Conservation (phyloP, 495 filamentous ascomycete genomes). For the Choiromyces venosus region DNA sequence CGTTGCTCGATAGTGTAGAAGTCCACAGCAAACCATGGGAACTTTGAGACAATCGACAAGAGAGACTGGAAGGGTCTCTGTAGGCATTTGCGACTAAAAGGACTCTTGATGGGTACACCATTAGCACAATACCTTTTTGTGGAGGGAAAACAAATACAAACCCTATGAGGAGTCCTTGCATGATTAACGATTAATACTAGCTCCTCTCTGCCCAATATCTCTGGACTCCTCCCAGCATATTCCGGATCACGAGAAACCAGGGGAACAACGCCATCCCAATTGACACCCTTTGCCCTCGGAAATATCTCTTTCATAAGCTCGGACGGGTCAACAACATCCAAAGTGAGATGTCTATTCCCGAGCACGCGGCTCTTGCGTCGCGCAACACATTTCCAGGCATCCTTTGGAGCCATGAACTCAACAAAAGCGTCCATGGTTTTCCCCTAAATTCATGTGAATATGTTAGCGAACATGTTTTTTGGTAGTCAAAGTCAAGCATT, state of each 20-base stretch:
- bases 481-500: background rate
- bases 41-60: constrained; percentile 42
- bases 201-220: constrained; percentile 40
- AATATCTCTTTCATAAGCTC: constrained; percentile 44
- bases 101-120: constrained; percentile 31
- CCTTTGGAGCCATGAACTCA: constrained; percentile 40
- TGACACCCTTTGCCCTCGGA: constrained; percentile 40
- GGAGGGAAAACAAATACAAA: constrained; percentile 19
- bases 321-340: constrained; percentile 41
- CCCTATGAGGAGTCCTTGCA: constrained; percentile 42
- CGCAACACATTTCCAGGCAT: constrained; percentile 42
- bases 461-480: constrained; percentile 5
- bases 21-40: constrained; percentile 41
- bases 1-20: constrained; percentile 41
- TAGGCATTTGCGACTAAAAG: constrained; percentile 41
- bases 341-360: constrained; percentile 40
- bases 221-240: constrained; percentile 22
- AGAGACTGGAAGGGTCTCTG: constrained; percentile 42
- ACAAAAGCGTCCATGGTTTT: constrained; percentile 44
- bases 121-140: constrained; percentile 5
- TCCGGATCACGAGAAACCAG: constrained; percentile 28
- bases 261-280: constrained; percentile 42
- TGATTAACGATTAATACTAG: constrained; percentile 41
- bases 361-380: constrained; percentile 40
- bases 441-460: constrained; percentile 18